These are phyloP conservation scores for Stromatinia cepivora DNA, from an alignment of 2,329 filamentous ascomycete species.

Conservation along the genomic window DNA sequence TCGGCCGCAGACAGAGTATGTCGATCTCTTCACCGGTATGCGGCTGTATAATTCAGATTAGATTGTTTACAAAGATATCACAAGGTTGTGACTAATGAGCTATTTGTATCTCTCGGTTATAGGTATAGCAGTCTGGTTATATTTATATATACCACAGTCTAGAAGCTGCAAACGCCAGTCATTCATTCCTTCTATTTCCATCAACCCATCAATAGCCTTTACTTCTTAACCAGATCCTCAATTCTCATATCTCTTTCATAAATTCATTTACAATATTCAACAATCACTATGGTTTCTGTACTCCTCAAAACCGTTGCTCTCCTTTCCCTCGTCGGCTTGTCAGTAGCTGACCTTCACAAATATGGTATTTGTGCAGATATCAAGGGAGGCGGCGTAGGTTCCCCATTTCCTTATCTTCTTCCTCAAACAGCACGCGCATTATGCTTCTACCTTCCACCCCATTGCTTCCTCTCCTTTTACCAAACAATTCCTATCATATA, in stretches of 20 bases:
- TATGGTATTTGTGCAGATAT: neutral
- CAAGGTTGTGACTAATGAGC: neutral
- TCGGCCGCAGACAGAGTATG: neutral
- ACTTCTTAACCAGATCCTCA: neutral
- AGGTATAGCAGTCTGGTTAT: neutral
- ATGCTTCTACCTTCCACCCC: neutral
- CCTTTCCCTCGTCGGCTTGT: constrained; percentile 16
- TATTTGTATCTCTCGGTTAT: neutral
- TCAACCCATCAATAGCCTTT: neutral
- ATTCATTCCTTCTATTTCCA: neutral
- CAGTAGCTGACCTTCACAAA: constrained; percentile 11
- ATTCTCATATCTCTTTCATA: neutral
- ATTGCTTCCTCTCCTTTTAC: neutral
- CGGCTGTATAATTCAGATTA: neutral
- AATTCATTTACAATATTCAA: neutral
- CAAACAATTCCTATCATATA: neutral
- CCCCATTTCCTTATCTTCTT: neutral
- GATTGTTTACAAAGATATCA: neutral
- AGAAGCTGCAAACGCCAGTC: neutral
- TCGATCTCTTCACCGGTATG: neutral
- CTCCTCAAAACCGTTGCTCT: constrained; percentile 13
- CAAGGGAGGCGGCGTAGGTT: neutral
- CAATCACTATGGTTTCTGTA: constrained; percentile 9
- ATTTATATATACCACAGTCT: neutral
- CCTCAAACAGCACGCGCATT: neutral